Percentiles rank a stretch among this genome's conserved stretches.
phyloP scores from a whole-genome alignment of 176 grass and related monocot genomes.

The Cymbopogon citratus region DNA sequence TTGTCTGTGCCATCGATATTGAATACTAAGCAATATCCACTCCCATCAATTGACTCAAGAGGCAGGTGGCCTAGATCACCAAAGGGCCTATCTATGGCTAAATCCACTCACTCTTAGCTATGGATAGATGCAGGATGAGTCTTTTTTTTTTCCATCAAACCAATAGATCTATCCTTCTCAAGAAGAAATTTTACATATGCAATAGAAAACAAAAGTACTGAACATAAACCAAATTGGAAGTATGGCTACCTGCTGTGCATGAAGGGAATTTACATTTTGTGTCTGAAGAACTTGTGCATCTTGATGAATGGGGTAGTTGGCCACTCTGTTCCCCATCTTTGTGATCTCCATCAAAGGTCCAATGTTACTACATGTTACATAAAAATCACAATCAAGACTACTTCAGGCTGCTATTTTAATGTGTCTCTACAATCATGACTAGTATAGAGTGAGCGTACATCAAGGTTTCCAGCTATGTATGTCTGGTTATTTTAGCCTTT shows the following conservation, averaged over 20 bases:
- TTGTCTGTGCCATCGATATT: neutral
- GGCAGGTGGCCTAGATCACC: neutral
- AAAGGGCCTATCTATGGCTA: conserved; percentile 4
- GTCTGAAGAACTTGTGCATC: conserved; percentile 51
- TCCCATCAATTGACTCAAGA: neutral
- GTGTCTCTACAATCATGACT: conserved; percentile 8
- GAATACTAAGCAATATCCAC: conserved; percentile 2
- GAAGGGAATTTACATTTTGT: conserved; percentile 72
- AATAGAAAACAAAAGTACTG: conserved; percentile 9
- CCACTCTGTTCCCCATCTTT: conserved; percentile 62
- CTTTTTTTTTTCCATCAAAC: neutral
- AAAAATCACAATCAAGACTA: conserved; percentile 23
- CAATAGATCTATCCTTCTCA: neutral
- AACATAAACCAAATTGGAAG: conserved; percentile 1
- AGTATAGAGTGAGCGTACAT: conserved; percentile 2
- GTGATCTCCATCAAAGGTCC: conserved; percentile 62
- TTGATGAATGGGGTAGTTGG: conserved; percentile 63
- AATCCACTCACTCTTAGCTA: neutral
- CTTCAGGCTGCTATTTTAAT: neutral
- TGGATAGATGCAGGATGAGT: neutral
- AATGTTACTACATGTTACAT: conserved; percentile 59
- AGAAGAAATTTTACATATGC: neutral
- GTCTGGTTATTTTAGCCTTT: conserved; percentile 3
- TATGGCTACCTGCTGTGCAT: conserved; percentile 58
- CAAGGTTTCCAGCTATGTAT: conserved; percentile 4